Conservation (phyloP, 108 stramenopile species). For the Chaetoceros muelleri region DNA sequence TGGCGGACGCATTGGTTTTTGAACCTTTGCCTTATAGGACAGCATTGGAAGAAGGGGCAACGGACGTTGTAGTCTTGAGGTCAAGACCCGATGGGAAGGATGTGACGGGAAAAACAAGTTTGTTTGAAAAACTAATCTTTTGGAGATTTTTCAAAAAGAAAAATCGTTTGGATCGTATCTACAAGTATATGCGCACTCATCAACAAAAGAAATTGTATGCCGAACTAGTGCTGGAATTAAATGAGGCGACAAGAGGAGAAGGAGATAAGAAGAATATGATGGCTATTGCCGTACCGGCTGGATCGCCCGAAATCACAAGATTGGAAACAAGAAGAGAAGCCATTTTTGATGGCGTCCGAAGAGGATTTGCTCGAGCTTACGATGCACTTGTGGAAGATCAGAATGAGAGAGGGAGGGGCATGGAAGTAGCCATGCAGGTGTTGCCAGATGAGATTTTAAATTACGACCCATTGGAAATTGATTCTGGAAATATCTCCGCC, state of each 20-base stretch:
- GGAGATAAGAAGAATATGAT: conserved; percentile 20
- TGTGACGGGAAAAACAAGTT: conserved; percentile 72
- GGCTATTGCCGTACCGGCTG: conserved; percentile 78
- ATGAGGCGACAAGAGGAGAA: conserved; percentile 25
- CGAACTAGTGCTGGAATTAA: conserved; percentile 69
- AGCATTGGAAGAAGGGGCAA: conserved; percentile 83
- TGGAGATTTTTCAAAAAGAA: conserved; percentile 78
- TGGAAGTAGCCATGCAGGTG: conserved; percentile 37
- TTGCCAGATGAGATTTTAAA: conserved; percentile 83
- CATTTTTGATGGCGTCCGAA: conserved; percentile 77
- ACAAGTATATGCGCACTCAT: conserved; percentile 43
- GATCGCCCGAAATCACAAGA: conserved; percentile 64
- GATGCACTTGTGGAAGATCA: conserved; percentile 84
- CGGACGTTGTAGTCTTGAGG: conserved; percentile 83
- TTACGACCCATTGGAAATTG: conserved; percentile 49
- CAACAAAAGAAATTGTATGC: conserved; percentile 68
- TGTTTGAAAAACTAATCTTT: conserved; percentile 72
- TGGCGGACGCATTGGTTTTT: conserved; percentile 87
- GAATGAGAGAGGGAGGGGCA: conserved; percentile 51
- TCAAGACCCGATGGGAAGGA: conserved; percentile 85
- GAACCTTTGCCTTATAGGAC: conserved; percentile 83
- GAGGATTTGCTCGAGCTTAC: conserved; percentile 86
- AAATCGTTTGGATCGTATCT: conserved; percentile 50
- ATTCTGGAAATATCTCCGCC: conserved; percentile 26
- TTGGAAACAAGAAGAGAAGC: conserved; percentile 69